Percentiles rank a stretch among this genome's conserved stretches.
Evolutionary conservation across 768 basidiomycete genomes (phyloP).

Genomic region (Calocera viscosa): DNA sequence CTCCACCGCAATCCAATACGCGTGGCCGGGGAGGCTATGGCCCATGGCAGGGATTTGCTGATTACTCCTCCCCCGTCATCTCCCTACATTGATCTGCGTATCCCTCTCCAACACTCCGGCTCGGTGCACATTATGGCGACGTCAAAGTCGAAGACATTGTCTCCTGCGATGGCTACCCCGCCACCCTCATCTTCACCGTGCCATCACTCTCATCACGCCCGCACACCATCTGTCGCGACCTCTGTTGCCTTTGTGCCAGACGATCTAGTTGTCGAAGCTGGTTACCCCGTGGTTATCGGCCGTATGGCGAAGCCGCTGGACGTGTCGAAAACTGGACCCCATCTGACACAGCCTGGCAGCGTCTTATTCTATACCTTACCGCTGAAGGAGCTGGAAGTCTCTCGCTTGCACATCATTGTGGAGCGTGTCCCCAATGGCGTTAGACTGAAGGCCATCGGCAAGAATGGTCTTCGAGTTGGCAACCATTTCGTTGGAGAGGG

Average conservation of each 20-base stretch:
- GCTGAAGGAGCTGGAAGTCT: conserved; percentile 4
- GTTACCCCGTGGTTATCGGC: conserved; percentile 2
- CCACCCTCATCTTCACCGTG: not conserved
- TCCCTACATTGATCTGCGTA: not conserved
- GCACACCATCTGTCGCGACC: not conserved
- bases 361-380: conserved; percentile 1
- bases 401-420: not conserved
- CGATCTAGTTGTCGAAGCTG: not conserved
- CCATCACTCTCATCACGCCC: not conserved
- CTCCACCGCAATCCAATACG: not conserved
- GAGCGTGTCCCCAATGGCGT: conserved; percentile 1
- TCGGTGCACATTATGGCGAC: conserved; percentile 6
- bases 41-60: not conserved
- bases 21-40: conserved; percentile 4
- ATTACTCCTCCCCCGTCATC: conserved; percentile 2
- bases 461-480: not conserved
- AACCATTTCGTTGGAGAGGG: not conserved
- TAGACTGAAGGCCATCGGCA: not conserved
- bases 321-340: not conserved
- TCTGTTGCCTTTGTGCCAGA: not conserved
- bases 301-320: conserved; percentile 8
- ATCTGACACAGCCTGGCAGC: not conserved
- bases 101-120: not conserved
- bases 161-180: not conserved
- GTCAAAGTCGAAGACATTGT: not conserved